phyloP scores from a whole-genome alignment of 2,329 filamentous ascomycete genomes.

The Ilyonectria robusta region DNA sequence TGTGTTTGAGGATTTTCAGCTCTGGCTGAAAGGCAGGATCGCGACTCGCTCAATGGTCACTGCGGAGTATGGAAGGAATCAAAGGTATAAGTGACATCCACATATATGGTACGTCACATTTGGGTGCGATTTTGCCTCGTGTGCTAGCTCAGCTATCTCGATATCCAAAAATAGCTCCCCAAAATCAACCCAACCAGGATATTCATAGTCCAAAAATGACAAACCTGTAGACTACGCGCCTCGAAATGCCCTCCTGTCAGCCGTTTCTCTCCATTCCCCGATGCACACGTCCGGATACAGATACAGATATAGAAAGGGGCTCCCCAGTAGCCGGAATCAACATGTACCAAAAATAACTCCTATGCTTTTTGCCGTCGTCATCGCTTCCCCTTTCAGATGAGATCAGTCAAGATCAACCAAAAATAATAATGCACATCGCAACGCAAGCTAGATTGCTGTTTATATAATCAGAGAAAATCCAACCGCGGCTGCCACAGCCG shows the following conservation, averaged over 20 bases:
- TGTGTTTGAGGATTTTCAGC: conserved; percentile 1
- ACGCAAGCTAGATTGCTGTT: conserved; percentile 24
- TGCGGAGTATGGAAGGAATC: neutral
- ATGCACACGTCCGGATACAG: neutral
- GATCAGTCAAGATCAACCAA: neutral
- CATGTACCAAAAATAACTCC: conserved; percentile 15
- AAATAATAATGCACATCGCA: conserved; percentile 12
- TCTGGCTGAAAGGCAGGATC: neutral
- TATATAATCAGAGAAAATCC: conserved; percentile 39
- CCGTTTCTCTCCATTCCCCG: conserved; percentile 13
- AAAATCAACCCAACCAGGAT: conserved; percentile 2
- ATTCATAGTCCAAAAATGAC: conserved; percentile 15
- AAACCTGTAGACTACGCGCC: neutral
- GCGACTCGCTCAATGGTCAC: neutral
- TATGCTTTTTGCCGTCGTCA: neutral
- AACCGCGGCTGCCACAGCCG: conserved; percentile 36
- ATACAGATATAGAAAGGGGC: neutral
- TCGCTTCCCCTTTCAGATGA: neutral
- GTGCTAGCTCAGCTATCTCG: conserved; percentile 12
- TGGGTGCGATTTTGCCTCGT: conserved; percentile 1
- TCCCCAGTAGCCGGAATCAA: conserved; percentile 6
- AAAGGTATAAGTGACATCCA: neutral
- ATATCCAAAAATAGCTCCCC: conserved; percentile 16
- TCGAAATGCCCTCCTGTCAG: neutral
- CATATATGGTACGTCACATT: neutral